Evolutionary conservation across 2,329 filamentous ascomycete species (phyloP), one percentile per base, ranked within the genome.

Genomic region (Mycogone perniciosa): DNA sequence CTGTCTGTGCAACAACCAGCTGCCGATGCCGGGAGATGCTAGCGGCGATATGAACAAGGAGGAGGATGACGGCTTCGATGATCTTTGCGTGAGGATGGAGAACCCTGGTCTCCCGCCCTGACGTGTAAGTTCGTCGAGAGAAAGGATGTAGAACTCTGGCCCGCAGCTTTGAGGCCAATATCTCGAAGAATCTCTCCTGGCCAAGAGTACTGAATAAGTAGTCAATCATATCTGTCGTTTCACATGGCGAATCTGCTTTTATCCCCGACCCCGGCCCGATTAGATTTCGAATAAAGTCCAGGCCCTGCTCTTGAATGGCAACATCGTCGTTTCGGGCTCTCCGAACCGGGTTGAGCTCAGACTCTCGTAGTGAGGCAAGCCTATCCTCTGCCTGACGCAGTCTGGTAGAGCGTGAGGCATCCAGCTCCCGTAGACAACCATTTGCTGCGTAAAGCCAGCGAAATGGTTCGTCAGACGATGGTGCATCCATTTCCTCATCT

Each of bases 261-360:
- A 76, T 58, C 67, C 81, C 59, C 67, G 73, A 54, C 10, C 68
- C 66, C 6, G 69, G 65, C 51, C 85, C 86, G 57, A 96, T 88
- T 31, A 97, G 75, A 67, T 99, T 99, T 49, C 92, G 81, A 55
- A 99, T 82, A 59, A 97, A 86, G 60, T 95, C 86, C 13, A 97
- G 79, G 0, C 86, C 88, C 68, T 97, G 91, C 64, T 96, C 89
- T 68, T 97, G 92, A 30, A 96, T 87, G 2, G 85, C 84, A 35
- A 91, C 76, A 57, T 95, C 88, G 57, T 96, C 87, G 57, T 84
- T 84, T 47, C 85, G 80, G 13, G 85, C 82, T 62, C 84, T 84
- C 31, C 83, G 77, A 27, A 77, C 74, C 26, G 84, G 80, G 55
- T 87, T 85, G 42, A 84, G 71, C 62, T 93, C 88, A 10, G 79